Evolutionary conservation across 1,284 basidiomycete genomes (phyloP).

Genomic region (Phellopilus nigrolimitatus): DNA sequence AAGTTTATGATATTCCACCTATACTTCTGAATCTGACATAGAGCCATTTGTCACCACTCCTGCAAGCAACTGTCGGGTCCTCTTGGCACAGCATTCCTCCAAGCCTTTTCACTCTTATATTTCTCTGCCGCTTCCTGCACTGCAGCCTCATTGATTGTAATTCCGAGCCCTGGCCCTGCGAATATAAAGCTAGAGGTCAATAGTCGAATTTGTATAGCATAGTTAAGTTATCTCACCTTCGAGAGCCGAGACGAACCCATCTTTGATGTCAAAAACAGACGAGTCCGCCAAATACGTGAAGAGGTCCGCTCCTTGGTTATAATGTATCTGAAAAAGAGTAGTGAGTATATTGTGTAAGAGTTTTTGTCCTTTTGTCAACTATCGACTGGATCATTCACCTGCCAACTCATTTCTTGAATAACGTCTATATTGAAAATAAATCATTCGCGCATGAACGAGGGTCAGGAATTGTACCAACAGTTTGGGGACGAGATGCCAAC

Average conservation of each 20-base stretch:
- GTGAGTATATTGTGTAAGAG: not conserved
- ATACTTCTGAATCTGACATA: no score
- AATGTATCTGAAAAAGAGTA: conserved; percentile 52
- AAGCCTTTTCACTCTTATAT: conserved; percentile 36
- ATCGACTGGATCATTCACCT: conserved; percentile 33
- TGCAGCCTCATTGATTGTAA: conserved; percentile 61
- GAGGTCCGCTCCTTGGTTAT: conserved; percentile 67
- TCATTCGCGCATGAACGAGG: not conserved
- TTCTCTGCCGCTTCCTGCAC: conserved; percentile 47
- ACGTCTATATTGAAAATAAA: conserved; percentile 35
- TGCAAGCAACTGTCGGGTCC: conserved; percentile 47
- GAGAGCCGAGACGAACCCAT: conserved; percentile 55
- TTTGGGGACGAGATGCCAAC: conserved; percentile 51
- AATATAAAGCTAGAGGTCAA: not conserved
- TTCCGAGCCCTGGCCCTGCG: conserved; percentile 61
- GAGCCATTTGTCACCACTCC: conserved; percentile 50
- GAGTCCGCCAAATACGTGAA: conserved; percentile 61
- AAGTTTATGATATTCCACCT: no score
- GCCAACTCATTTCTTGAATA: conserved; percentile 66
- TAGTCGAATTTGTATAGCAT: not conserved
- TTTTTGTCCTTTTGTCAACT: not conserved
- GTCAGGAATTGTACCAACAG: conserved; percentile 37
- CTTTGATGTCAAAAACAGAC: conserved; percentile 54
- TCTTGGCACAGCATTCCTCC: conserved; percentile 63
- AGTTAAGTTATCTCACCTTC: conserved; percentile 33